Base-by-base conservation (phyloP, 306 rosid genomes). In the Sicyos edulis region DNA sequence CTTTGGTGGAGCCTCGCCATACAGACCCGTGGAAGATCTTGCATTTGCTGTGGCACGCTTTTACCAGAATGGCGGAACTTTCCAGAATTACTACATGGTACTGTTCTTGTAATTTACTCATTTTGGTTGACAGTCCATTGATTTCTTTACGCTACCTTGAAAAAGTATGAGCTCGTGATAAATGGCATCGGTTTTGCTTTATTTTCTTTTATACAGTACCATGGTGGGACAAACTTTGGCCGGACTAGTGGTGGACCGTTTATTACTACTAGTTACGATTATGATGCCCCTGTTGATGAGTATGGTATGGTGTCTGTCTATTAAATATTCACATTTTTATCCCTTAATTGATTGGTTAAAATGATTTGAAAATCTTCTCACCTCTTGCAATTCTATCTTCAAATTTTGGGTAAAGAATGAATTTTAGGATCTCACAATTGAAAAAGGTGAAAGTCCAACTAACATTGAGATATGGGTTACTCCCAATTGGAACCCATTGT, bases 11-110 rank as follows among this genome's bases (percentile, higher is more conserved):
- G 82, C 91, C 72, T 83, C 75, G 71, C 97, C 95, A 54, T 86
- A 80, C 73, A 88, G 98, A 83, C 98, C 96, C 2, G 88, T 78
- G 51, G 97, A 93, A 81, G 98, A 93, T 81, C 61, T 90, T 34
- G 98, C 98, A 70, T 93, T 88, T 80, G 76, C 98, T 6, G 98
- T 90, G 58, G 95, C 95, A 5, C 98, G 97, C 62, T 90, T 90
- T 83, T 91, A 52, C 80, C 98, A 93, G 80, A 82, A 81, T 44
- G 97, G 98, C 73, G 98, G 98, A 85, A 90, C 96, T 78, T 87
- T 87, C 58, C 96, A 93, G 54, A 93, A 93, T 68, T 93, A 93
- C 63, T 93, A 90, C 80, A 93, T 93, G 98, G 98, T 93, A 90
- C 54, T 65, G 54, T 54, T 78, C 65, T 65, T 47, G 45, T 63